Base-by-base conservation (phyloP, 73 alveolate genomes). In the Paramecium octaurelia region DNA sequence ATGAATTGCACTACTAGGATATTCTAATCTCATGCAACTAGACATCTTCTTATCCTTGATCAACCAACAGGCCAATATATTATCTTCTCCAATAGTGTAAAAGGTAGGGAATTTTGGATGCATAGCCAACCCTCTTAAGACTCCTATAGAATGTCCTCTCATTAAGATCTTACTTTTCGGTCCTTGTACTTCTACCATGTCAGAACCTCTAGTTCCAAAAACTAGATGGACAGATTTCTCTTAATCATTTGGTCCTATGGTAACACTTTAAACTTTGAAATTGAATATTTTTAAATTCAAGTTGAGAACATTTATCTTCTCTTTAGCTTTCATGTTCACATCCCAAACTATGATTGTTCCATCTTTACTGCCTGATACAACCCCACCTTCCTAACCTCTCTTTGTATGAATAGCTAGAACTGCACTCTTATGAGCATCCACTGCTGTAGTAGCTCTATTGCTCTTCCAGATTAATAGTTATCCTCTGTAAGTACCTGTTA, bases 191-290 rank as follows among this genome's bases (percentile, higher is more conserved):
- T 97, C 99, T 80, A 98, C 90, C 59, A 98, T 97, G 92, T 98
- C 99, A 38, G 99, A 98, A 44, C 99, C 99, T 94, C 99, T 96
- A 54, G 99, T 96, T 60, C 99, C 99, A 59, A 97, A 97, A 20
- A 97, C 92, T 31, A 98, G 68, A 8, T 12, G 35, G 42, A 97
- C 98, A 60, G 93, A 77, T 34, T 87, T 94, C 87, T 64, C 18
- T 31, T 31, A 84, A 44, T 58, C 86, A 18, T 46, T 46, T 4
- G 59, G 59, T 46, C 59, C 59, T 8, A 46, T 46, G 0, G 59
- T 83, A 40, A 9, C 38, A 14, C 59, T 43, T 43, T 95, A 77
- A 6, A 93, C 86, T 88, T 88, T 92, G 69, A 35, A n/a, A 20
- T 70, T 38, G 11, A 21, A 18, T 44, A 68, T 69, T 35, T 43